A percentile compares a stretch with the other conserved stretches of the same genome.
Conservation (phyloP, 345 rosid genomes). For the Cardamine chenopodiifolia region DNA sequence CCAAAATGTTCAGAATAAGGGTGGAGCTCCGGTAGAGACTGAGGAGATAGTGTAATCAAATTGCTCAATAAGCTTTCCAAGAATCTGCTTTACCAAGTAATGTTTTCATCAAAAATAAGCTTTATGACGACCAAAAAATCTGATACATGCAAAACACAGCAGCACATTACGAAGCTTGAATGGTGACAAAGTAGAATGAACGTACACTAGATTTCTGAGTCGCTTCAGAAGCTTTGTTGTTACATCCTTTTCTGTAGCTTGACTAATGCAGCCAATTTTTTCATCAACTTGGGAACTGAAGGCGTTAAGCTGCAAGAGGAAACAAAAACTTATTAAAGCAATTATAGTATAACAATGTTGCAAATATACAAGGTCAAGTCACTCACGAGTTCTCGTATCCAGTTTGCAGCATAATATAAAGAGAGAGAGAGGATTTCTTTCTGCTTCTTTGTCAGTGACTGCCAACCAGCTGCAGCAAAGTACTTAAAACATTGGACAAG, state of each 20-base stretch:
- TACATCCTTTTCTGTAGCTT: slow-evolving; percentile 62
- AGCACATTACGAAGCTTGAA: slow-evolving; percentile 4
- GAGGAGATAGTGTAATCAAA: slow-evolving; percentile 54
- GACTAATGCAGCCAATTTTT: slow-evolving; percentile 58
- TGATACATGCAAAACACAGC: slow-evolving; percentile 23
- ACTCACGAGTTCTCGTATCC: slow-evolving; percentile 82
- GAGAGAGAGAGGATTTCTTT: slow-evolving; percentile 62
- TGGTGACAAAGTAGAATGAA: slow-evolving; percentile 20
- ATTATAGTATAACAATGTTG: neutral
- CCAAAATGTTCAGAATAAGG: slow-evolving; percentile 53
- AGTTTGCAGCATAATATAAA: slow-evolving; percentile 72
- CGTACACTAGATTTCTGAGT: slow-evolving; percentile 75
- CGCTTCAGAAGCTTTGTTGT: slow-evolving; percentile 69
- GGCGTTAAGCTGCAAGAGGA: slow-evolving; percentile 68
- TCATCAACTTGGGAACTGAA: slow-evolving; percentile 73
- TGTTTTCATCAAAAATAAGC: slow-evolving; percentile 39
- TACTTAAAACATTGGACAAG: slow-evolving; percentile 55
- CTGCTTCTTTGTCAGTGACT: slow-evolving; percentile 65
- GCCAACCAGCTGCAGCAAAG: slow-evolving; percentile 58
- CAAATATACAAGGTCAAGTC: slow-evolving; percentile 23
- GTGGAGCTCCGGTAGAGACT: slow-evolving; percentile 68
- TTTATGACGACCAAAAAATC: slow-evolving; percentile 24
- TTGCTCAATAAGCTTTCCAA: slow-evolving; percentile 72
- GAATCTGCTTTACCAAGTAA: slow-evolving; percentile 54
- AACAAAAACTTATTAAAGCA: slow-evolving; percentile 32